These are phyloP conservation scores for Dicorynia guianensis DNA, from an alignment of 306 rosid genomes.

Conservation along the genomic window DNA sequence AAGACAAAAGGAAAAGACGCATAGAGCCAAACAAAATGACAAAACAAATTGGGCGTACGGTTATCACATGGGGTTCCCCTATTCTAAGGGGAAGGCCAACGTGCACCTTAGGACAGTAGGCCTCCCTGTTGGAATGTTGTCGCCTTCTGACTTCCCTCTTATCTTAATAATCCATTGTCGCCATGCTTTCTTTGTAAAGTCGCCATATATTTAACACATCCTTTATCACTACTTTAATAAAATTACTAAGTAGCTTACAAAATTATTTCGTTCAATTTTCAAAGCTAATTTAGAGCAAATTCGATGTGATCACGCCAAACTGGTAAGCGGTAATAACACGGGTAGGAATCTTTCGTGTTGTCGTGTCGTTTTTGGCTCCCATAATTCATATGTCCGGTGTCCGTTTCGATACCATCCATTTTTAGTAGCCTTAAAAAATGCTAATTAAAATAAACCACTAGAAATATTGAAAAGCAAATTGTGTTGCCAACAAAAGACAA, in stretches of 20 bases:
- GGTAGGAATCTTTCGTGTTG: no score
- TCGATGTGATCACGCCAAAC: no score
- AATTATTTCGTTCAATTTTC: constrained; percentile 17
- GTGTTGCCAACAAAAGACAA: constrained; percentile 27
- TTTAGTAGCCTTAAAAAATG: not conserved
- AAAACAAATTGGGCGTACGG: constrained; percentile 47
- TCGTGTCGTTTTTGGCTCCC: no score
- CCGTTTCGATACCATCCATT: not conserved
- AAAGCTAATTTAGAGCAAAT: not conserved
- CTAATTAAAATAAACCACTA: no score
- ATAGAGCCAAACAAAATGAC: constrained; percentile 48
- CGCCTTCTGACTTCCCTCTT: constrained; percentile 35
- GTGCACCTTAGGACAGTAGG: constrained; percentile 53
- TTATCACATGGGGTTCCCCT: constrained; percentile 71
- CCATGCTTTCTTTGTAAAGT: no score
- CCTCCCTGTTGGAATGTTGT: constrained; percentile 48
- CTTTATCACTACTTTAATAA: not conserved
- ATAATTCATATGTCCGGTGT: no score
- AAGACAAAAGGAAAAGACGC: constrained; percentile 17
- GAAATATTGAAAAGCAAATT: not conserved
- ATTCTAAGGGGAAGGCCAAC: constrained; percentile 61
- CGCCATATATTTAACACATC: not conserved
- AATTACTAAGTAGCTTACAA: constrained; percentile 10
- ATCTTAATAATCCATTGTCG: no score
- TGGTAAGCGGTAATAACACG: no score